Evolutionary conservation across 179 eudicot genomes (phyloP).

Genomic region (Silene vulgaris): DNA sequence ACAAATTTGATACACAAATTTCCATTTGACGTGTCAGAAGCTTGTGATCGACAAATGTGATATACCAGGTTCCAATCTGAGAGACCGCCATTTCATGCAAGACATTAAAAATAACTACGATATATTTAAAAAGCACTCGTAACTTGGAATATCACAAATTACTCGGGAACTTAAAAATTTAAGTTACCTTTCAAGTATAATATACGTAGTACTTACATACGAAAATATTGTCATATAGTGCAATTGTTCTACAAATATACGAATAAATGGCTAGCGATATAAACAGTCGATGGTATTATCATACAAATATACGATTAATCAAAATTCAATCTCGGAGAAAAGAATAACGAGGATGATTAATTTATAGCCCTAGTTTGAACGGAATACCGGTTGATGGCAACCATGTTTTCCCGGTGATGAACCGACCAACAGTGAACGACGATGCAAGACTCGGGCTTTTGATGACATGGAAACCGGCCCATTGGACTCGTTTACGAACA

Average conservation of each 20-base stretch:
- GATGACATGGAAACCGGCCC: slow-evolving; percentile 47
- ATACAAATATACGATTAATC: slow-evolving; percentile 24
- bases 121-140: too few relatives aligned
- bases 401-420: slow-evolving; percentile 45
- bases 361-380: slow-evolving; percentile 26
- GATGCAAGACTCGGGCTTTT: slow-evolving; percentile 28
- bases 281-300: neutral
- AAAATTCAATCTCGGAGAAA: slow-evolving; percentile 24
- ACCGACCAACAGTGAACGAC: slow-evolving; percentile 36
- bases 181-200: too few relatives aligned
- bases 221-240: too few relatives aligned
- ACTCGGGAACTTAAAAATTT: too few relatives aligned
- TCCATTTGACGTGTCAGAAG: too few relatives aligned
- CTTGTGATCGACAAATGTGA: too few relatives aligned
- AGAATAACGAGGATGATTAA: neutral
- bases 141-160: too few relatives aligned
- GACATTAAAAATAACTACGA: too few relatives aligned
- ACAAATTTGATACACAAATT: too few relatives aligned
- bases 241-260: neutral
- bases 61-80: too few relatives aligned
- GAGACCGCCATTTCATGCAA: too few relatives aligned
- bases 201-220: too few relatives aligned
- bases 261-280: neutral
- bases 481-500: slow-evolving; percentile 37
- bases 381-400: slow-evolving; percentile 32